Conservation (phyloP, 331 rosid genomes). For the Saraca asoca region DNA sequence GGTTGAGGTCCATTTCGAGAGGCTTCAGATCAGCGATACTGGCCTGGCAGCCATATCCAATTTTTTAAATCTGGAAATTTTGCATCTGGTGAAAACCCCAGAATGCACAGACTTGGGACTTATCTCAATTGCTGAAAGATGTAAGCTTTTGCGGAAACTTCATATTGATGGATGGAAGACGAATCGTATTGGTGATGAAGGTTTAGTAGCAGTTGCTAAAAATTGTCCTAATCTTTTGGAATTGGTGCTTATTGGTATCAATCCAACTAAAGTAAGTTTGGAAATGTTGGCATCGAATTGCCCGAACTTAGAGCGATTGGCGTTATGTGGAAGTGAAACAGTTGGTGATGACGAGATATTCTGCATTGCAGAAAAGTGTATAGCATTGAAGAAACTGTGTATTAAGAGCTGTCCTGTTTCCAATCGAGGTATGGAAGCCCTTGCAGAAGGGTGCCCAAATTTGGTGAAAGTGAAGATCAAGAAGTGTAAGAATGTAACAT, state of each 20-base stretch:
- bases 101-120: slow-evolving; percentile 87
- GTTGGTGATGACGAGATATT: slow-evolving; percentile 90
- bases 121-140: slow-evolving; percentile 65
- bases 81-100: slow-evolving; percentile 90
- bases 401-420: slow-evolving; percentile 95
- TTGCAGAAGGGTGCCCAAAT: slow-evolving; percentile 89
- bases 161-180: slow-evolving; percentile 98
- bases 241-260: slow-evolving; percentile 85
- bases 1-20: slow-evolving; percentile 84
- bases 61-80: slow-evolving; percentile 73
- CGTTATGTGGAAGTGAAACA: slow-evolving; percentile 89
- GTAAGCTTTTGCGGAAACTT: slow-evolving; percentile 85
- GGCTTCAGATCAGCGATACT: slow-evolving; percentile 76
- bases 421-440: slow-evolving; percentile 72
- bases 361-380: slow-evolving; percentile 83
- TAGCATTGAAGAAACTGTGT: slow-evolving; percentile 92
- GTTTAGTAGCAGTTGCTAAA: slow-evolving; percentile 76
- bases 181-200: slow-evolving; percentile 84
- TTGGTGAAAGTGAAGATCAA: slow-evolving; percentile 96
- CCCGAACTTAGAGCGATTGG: slow-evolving; percentile 81
- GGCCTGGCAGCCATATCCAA: slow-evolving; percentile 74
- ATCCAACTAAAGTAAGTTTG: slow-evolving; percentile 79
- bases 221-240: slow-evolving; percentile 83
- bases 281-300: slow-evolving; percentile 83
- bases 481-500: slow-evolving; percentile 85